Base-by-base conservation (phyloP, 106 monocot species). In the Phalaenopsis aphrodite region DNA sequence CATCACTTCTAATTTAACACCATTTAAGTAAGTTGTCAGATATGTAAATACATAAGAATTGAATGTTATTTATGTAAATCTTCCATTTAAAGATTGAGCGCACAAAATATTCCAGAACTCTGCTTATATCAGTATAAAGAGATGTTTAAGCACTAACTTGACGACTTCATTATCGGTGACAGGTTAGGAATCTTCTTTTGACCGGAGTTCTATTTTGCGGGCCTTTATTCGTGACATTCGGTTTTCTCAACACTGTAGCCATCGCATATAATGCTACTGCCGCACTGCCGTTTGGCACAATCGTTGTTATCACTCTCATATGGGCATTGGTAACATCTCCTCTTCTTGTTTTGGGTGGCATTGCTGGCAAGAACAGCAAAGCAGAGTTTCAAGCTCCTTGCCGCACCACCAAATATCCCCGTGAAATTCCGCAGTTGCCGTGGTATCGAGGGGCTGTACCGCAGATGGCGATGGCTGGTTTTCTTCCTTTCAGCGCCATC, bases 231-330 rank as follows among this genome's bases (percentile, higher is more conserved):
- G 18, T 92, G 23, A 92, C 84, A 67, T 89, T 89, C 79, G 84
- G 87, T 79, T 92, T 92, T 58, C 86, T 92, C 14, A 92, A 89
- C 55, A 92, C 92, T 46, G 89, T 92, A 66, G 92, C 92, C 24
- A 88, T 85, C 41, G 79, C 68, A 12, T 86, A 89, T 58, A 87
- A 19, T 82, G 85, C 89, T 19, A 92, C 87, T 76, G 92, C 92
- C 76, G 92, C 92, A 41, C 76, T 92, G 55, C 87, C 92, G 57
- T 85, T 92, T 81, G 87, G 87, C 2, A 92, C 92, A 10, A 88
- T 92, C 43, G 77, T 92, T 19, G 85, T 89, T 48, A 87, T 92
- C 79, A 43, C 83, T 84, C 84, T 89, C 23, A 89, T 92, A 69
- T 92, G 89, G 89, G 84, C 81, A 2, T 74, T 89, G 19, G 81